Evolutionary conservation across 305 asterid species (phyloP).

Genomic region (Stenogyne calaminthoides): DNA sequence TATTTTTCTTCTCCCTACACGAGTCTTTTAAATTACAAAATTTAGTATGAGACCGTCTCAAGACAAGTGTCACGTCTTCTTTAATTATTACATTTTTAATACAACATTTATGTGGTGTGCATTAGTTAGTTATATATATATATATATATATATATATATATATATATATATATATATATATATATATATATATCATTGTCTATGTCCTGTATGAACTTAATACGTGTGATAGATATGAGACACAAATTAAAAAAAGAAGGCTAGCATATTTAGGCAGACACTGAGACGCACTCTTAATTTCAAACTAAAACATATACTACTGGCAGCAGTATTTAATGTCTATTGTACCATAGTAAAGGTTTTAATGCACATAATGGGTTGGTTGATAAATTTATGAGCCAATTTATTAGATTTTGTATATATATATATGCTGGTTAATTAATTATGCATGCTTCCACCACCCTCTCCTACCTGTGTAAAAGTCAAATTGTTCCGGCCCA

Average conservation of each 20-base stretch:
- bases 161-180: too few species aligned
- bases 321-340: not conserved
- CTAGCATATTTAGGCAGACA: too few species aligned
- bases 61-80: too few species aligned
- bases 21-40: too few species aligned
- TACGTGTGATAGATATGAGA: too few species aligned
- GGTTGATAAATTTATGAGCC: constrained; percentile 33
- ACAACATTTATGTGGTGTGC: not conserved
- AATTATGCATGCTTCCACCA: not conserved
- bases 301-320: not conserved
- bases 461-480: not conserved
- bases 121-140: not conserved
- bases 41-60: too few species aligned
- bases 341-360: not conserved
- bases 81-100: too few species aligned
- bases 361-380: constrained; percentile 16
- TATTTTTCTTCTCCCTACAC: not conserved
- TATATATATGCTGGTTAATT: not conserved
- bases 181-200: too few species aligned
- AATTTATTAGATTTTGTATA: constrained; percentile 4
- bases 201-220: too few species aligned
- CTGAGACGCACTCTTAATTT: too few species aligned
- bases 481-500: constrained; percentile 29
- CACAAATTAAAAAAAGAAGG: not conserved
- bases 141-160: too few species aligned